Evolutionary conservation across 2,329 filamentous ascomycete genomes (phyloP), one percentile per base, ranked within the genome.

Genomic region (Monilinia laxa): DNA sequence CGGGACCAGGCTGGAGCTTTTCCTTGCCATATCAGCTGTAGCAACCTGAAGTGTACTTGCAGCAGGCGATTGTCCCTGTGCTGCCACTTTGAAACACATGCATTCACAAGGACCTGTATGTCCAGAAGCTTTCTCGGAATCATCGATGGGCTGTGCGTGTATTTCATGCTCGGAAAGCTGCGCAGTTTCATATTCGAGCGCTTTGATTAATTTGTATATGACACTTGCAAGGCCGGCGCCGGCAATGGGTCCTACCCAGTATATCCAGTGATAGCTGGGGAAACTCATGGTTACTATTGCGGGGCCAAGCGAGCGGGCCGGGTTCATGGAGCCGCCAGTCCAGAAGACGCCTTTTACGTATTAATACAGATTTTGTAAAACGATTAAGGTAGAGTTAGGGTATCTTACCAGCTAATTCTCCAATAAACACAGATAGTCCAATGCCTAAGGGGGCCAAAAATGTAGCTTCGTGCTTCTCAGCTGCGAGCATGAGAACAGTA

Each of bases 401-500:
- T 6, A 7, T 42, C 60, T 54, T 31, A 45, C 73, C 74, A 1
- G 77, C 77, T 71, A 82, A 71, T 70, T 81, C 78, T 11, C 78
- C 76, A 51, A 82, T 79, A 70, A 82, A 82, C 66, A 81, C 78
- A 5, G 77, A 64, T 66, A 83, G 72, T 2, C 80, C 80, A 55
- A 83, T 83, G 5, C 81, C 81, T 1, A 83, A 75, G 0, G 81
- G 81, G 18, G 81, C 81, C 20, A 83, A 77, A 64, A 81, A 82
- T 0, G 81, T 83, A 0, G 77, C 81, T 5, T 76, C 75, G 65
- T 83, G 81, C 71, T 83, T 82, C 73, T 83, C 81, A 35, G 80
- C 80, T 28, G 81, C 81, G n/a, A 83, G 76, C 81, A 83, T 82
- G 68, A 83, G 81, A 64, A 83, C 81, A 14, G 80, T 80, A 66